Evolutionary conservation across 192 early-diverging fungal species (phyloP), one percentile per base, ranked within the genome.

Genomic region (Glomus cerebriforme): DNA sequence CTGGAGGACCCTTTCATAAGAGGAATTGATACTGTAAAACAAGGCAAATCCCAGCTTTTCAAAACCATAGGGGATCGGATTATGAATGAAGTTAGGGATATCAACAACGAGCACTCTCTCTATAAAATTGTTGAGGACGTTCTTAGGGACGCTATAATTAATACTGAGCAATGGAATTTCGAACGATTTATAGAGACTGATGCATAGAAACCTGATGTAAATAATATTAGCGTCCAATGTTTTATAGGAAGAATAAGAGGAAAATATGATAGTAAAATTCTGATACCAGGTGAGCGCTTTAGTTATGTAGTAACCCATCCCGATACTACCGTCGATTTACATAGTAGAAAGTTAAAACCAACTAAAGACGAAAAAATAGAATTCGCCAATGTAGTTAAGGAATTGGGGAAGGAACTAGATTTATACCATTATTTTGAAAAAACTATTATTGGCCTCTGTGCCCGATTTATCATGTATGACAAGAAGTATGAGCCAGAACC

Each of bases 1-100:
- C 71, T 43, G 24, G 7, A 58, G 12, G 9, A 73, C 2, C 71
- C 43, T 29, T 73, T 73, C 31, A 73, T 24, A 26, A 45, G 24
- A 73, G 71, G 71, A 24, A 58, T 73, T n/a, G 47, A 73, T 73
- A 73, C 0, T 49, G n/a, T 73, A 9, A 73, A 73, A n/a, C 39
- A 58, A 9, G 71, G 47, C 6, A 22, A 73, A 19, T 73, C 49
- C 8, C 19, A 73, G 3, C 49, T 73, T 29, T 73, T 73, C 27
- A 47, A 29, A 54, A 29, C 8, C 24, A 58, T 73, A 12, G 72
- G 72, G 0, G 7, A 47, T 0, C 10, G 9, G 10, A 73, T 73
- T 54, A 73, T 73, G 49, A 9, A 3, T 9, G 15, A 29, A 26
- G 49, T 43, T 31, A 54, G 17, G 49, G 26, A 73, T 54, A 58